phyloP scores from a whole-genome alignment of 192 early-diverging fungal species.

The Backusella australiensis region DNA sequence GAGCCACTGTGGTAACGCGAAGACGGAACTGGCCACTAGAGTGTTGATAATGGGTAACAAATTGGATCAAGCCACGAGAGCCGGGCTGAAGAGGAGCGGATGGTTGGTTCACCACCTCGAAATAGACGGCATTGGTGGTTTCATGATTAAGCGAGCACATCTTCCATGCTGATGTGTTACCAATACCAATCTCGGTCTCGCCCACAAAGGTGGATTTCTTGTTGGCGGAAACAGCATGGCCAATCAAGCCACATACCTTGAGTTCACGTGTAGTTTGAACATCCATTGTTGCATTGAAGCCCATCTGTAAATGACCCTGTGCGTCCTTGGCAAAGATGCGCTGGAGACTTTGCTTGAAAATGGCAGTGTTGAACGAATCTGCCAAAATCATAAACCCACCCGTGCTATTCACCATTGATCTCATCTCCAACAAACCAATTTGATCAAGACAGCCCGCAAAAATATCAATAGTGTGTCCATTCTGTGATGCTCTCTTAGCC shows the following conservation, averaged over 20 bases:
- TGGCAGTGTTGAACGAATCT: constrained; percentile 92
- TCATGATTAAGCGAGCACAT: constrained; percentile 85
- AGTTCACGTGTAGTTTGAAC: constrained; percentile 95
- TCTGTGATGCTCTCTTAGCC: constrained; percentile 81
- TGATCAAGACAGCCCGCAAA: constrained; percentile 99
- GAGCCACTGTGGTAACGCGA: constrained; percentile 92
- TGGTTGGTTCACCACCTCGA: constrained; percentile 93
- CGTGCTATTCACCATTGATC: constrained; percentile 81
- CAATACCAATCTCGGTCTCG: constrained; percentile 98
- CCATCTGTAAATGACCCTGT: constrained; percentile 88
- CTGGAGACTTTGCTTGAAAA: constrained; percentile 99
- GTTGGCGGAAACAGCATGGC: constrained; percentile 88
- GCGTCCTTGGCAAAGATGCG: constrained; percentile 90
- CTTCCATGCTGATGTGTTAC: constrained; percentile 94
- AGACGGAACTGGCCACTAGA: constrained; percentile 85
- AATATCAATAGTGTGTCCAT: constrained; percentile 92
- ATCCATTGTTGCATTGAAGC: constrained; percentile 96
- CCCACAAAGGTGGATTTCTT: constrained; percentile 90
- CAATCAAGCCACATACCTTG: constrained; percentile 94
- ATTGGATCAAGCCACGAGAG: constrained; percentile 89
- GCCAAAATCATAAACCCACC: constrained; percentile 94
- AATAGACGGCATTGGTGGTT: constrained; percentile 89
- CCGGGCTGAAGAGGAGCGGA: constrained; percentile 78
- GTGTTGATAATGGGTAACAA: constrained; percentile 96
- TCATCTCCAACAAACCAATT: constrained; percentile 97